phyloP scores from a whole-genome alignment of 495 filamentous ascomycete species.

The Penicillium flavigenum region DNA sequence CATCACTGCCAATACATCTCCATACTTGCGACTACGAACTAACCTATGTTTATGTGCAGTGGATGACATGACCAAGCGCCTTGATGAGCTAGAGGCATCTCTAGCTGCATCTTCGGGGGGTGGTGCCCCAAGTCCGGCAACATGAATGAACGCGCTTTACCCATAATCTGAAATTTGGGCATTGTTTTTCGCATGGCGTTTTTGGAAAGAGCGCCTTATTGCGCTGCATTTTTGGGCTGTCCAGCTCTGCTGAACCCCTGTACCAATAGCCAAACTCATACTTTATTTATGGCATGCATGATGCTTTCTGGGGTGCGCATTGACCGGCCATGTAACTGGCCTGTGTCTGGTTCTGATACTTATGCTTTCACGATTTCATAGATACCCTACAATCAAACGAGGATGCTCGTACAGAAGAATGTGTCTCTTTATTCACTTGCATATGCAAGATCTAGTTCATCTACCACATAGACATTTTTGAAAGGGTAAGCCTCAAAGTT shows the following conservation, averaged over 20 bases:
- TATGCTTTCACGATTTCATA: slow-evolving; percentile 16
- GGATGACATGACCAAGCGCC: slow-evolving; percentile 89
- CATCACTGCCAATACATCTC: not conserved
- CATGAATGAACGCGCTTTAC: slow-evolving; percentile 16
- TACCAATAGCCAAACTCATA: not conserved
- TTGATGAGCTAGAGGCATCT: slow-evolving; percentile 83
- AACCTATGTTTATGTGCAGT: slow-evolving; percentile 50
- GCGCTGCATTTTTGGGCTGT: not conserved
- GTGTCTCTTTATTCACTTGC: not conserved
- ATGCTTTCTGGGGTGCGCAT: not conserved
- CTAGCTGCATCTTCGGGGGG: slow-evolving; percentile 23
- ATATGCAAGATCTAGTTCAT: slow-evolving; percentile 4
- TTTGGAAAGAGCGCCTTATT: not conserved
- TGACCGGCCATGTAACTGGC: not conserved
- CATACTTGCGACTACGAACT: slow-evolving; percentile 5
- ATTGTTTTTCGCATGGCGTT: slow-evolving; percentile 7
- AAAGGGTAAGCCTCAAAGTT: not conserved
- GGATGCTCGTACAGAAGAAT: slow-evolving; percentile 4
- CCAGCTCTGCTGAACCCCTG: not conserved
- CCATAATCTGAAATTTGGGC: not conserved
- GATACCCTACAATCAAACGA: slow-evolving; percentile 28
- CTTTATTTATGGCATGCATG: not conserved
- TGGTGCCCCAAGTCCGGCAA: slow-evolving; percentile 21
- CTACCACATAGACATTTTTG: not conserved
- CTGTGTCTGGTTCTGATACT: not conserved